Conservation (phyloP, 306 rosid genomes). For the Lotus japonicus region DNA sequence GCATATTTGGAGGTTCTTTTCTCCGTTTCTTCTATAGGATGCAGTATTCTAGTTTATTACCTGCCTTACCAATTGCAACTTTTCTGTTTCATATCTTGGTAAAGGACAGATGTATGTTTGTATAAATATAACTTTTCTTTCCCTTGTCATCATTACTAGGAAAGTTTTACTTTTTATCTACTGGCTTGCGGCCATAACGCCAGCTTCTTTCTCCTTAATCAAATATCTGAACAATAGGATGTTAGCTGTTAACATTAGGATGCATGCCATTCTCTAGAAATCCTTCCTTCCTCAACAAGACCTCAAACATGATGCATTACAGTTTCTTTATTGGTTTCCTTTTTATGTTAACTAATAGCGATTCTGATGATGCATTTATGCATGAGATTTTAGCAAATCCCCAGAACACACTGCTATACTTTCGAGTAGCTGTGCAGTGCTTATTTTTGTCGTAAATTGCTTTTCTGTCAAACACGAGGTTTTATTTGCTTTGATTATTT, state of each 20-base stretch:
- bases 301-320: not conserved
- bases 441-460: not conserved
- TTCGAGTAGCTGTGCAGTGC: not conserved
- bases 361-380: not conserved
- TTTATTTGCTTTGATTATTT: conserved; percentile 25
- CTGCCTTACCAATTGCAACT: conserved; percentile 12
- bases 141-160: not conserved
- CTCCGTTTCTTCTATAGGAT: not conserved
- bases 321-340: not conserved
- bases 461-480: not conserved
- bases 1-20: not conserved
- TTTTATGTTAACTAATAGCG: not conserved
- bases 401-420: not conserved
- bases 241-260: not conserved
- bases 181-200: not conserved
- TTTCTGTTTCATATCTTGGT: conserved; percentile 6
- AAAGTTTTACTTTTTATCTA: not conserved
- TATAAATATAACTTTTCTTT: not conserved
- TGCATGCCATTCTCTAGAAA: not conserved
- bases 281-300: not conserved
- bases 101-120: not conserved
- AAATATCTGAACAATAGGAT: not conserved
- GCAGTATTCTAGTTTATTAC: not conserved
- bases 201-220: not conserved
- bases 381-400: not conserved